Conservation (phyloP, 2,329 filamentous ascomycete genomes). For the Cadophora sp. region DNA sequence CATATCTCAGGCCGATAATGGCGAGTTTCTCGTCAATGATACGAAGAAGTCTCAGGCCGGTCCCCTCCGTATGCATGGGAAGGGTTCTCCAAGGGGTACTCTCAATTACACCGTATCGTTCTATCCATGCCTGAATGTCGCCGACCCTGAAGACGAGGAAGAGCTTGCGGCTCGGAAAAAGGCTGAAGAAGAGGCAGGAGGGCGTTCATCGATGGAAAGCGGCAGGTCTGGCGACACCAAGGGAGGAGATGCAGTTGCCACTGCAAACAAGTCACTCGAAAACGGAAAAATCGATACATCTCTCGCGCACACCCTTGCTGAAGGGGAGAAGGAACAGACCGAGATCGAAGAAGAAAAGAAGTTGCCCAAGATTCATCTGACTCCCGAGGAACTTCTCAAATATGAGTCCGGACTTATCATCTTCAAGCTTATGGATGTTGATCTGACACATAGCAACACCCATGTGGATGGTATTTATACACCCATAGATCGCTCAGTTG, state of each 20-base stretch:
- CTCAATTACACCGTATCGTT: constrained; percentile 87
- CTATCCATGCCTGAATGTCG: constrained; percentile 85
- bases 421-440: constrained; percentile 91
- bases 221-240: constrained; percentile 22
- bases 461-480: constrained; percentile 65
- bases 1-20: constrained; percentile 76
- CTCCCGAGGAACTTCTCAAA: constrained; percentile 78
- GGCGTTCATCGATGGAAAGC: constrained; percentile 40
- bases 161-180: constrained; percentile 50
- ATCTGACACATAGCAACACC: constrained; percentile 77
- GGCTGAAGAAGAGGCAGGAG: constrained; percentile 33
- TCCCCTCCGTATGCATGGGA: constrained; percentile 76
- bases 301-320: constrained; percentile 40
- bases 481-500: neutral
- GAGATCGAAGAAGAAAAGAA: constrained; percentile 54
- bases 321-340: constrained; percentile 52
- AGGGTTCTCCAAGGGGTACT: constrained; percentile 77
- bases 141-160: constrained; percentile 88
- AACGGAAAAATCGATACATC: constrained; percentile 36
- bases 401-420: constrained; percentile 93
- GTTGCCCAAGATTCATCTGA: constrained; percentile 79
- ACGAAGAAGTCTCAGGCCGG: constrained; percentile 72
- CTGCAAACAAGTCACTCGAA: constrained; percentile 51
- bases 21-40: constrained; percentile 82
- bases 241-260: constrained; percentile 36